Evolutionary conservation across 805 yeast genomes (phyloP).

Genomic region (Spathaspora sp.): DNA sequence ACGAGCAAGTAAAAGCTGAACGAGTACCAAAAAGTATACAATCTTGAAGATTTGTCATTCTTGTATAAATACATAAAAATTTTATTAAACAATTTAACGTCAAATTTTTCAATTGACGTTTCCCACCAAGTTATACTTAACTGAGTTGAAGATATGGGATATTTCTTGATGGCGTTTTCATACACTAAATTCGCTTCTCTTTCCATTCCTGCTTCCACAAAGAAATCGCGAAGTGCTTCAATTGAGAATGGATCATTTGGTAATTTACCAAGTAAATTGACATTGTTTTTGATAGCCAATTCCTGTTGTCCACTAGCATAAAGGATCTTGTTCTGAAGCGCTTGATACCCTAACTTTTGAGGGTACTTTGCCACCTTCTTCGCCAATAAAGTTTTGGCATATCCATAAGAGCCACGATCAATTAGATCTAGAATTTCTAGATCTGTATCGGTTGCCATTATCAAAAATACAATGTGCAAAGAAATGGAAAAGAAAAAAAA

Average conservation of each 20-base stretch:
- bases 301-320: constrained; percentile 27
- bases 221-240: constrained; percentile 44
- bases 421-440: constrained; percentile 39
- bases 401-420: constrained; percentile 48
- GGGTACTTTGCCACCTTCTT: constrained; percentile 55
- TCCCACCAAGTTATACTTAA: constrained; percentile 57
- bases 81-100: constrained; percentile 52
- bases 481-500: background rate
- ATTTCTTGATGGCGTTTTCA: constrained; percentile 56
- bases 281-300: constrained; percentile 29
- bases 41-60: constrained; percentile 22
- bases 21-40: constrained; percentile 52
- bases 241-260: constrained; percentile 59
- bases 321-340: constrained; percentile 35
- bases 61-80: constrained; percentile 41
- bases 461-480: background rate
- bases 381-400: constrained; percentile 48
- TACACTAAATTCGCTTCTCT: constrained; percentile 46
- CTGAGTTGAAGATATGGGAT: constrained; percentile 40
- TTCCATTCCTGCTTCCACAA: constrained; percentile 29
- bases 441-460: constrained; percentile 19
- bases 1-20: constrained; percentile 44
- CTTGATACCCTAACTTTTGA: constrained; percentile 50
- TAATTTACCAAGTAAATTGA: constrained; percentile 24
- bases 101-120: constrained; percentile 43